Evolutionary conservation across 2,329 filamentous ascomycete species (phyloP).

Genomic region (Arthroderma uncinatum): DNA sequence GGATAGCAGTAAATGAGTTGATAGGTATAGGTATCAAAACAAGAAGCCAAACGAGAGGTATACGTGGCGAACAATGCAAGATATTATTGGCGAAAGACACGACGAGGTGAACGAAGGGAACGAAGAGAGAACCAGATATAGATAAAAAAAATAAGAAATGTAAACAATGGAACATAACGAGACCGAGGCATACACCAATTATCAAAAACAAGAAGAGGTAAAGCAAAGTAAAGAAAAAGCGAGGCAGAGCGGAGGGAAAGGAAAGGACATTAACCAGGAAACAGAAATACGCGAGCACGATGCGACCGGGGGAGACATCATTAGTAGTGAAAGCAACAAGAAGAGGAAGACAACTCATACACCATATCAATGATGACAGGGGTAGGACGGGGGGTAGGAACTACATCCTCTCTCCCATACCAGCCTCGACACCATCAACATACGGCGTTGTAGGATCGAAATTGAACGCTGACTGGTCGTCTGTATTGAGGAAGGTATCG

Average conservation of each 20-base stretch:
- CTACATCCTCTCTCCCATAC: conserved; percentile 30
- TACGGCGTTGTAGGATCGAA: conserved; percentile 34
- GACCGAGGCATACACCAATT: conserved; percentile 8
- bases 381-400: not conserved
- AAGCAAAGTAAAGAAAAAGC: conserved; percentile 9
- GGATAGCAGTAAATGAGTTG: not conserved
- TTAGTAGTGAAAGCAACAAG: conserved; percentile 2
- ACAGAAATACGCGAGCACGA: conserved; percentile 9
- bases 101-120: not conserved
- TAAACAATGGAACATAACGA: not conserved
- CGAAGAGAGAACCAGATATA: not conserved
- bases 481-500: conserved; percentile 54
- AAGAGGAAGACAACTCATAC: not conserved
- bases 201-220: not conserved
- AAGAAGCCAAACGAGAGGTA: not conserved
- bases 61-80: not conserved
- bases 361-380: not conserved
- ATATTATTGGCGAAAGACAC: not conserved
- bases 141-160: not conserved
- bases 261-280: conserved; percentile 10
- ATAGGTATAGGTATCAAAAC: not conserved
- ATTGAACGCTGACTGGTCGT: conserved; percentile 34
- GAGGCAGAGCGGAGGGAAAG: conserved; percentile 12
- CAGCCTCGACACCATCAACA: conserved; percentile 35
- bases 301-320: conserved; percentile 9